Evolutionary conservation across 768 basidiomycete species (phyloP), one percentile per base, ranked within the genome.

Genomic region (Lactifluus piperatus): DNA sequence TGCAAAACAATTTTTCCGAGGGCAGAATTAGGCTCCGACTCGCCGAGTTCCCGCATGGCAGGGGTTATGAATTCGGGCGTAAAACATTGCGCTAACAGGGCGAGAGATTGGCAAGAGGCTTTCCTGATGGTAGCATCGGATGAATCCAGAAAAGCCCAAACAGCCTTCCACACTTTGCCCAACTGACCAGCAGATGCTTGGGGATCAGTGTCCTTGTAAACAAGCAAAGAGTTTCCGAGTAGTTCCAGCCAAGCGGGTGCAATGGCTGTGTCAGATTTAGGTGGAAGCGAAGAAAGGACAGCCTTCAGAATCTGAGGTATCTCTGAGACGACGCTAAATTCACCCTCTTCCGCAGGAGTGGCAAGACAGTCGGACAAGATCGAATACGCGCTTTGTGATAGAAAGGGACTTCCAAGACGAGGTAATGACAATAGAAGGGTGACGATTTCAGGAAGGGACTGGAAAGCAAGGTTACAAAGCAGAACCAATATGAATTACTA

Each of bases 381-480:
- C 39, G 88, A 84, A 70, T 94, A 97, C 30, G 89, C 79, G 14
- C 90, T 83, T 71, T 94, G 86, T 1, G 94, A 88, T 44, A 99
- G 79, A 70, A 94, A 97, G 22, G 88, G 82, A 65, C 91, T 93
- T 39, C 88, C 89, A 8, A 95, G 78, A 56, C 91, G 86, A 20
- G 95, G 93, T 32, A 97, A 82, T 24, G 81, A 76, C 6, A 97
- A 82, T 27, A 98, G 81, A 22, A 82, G 74, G 20, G 80, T 77
- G 22, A 85, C 85, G 51, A 97, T 80, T 5, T 76, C 62, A 11
- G 90, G 81, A 34, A 94, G 77, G 36, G 83, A 78, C 94, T 97
- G 68, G n/a, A 37, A 56, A 34, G 32, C 43, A 34, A 44, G 51
- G 60, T 65, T 54, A 68, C 48, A 55, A 36, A 20, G 50, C 34